Evolutionary conservation across 371 early-diverging fungal genomes (phyloP), one percentile per base, ranked within the genome.

Genomic region (Lichtheimia hyalospora): DNA sequence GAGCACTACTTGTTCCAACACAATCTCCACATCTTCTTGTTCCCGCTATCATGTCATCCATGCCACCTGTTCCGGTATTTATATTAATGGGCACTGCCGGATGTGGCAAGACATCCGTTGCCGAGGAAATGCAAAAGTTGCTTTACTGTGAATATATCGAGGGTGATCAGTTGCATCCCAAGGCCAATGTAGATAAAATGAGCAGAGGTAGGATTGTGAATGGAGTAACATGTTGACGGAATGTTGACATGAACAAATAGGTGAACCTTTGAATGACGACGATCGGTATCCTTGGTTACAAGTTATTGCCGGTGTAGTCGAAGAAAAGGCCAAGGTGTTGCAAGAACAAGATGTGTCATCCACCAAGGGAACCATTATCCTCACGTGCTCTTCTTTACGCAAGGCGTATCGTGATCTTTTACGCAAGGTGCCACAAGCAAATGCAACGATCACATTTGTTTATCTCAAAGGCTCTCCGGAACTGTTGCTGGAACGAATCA

Each of bases 211-310:
- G 55, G 34, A 34, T 6, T 8, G 1, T 6, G 10, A 34, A 34
- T 34, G 34, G 34, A 8, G 1, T 34, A n/a, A n/a, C n/a, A 6
- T 8, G 10, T 34, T 34, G 34, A 34, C 34, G 0, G 10, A 5
- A 34, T 34, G 34, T 10, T 34, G 34, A 34, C 34, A 8, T 34
- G 42, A 5, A 50, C 53, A 52, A 20, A 3, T 52, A 79, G 84
- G 90, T 8, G 39, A 73, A 24, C 76, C 89, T 6, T 67, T 90
- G 43, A 59, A 62, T 0, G 90, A 90, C 69, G 83, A 83, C 54
- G 89, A 90, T 64, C 84, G 90, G 20, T 80, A 76, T 72, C 85
- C 88, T 0, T 90, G 90, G 89, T 75, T 89, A 14, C 53, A 54
- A 13, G 42, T 39, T 10, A 71, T 83, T 23, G 76, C 71, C 15